phyloP scores from a whole-genome alignment of 139 green algal genomes.

The Trebouxia sp. region DNA sequence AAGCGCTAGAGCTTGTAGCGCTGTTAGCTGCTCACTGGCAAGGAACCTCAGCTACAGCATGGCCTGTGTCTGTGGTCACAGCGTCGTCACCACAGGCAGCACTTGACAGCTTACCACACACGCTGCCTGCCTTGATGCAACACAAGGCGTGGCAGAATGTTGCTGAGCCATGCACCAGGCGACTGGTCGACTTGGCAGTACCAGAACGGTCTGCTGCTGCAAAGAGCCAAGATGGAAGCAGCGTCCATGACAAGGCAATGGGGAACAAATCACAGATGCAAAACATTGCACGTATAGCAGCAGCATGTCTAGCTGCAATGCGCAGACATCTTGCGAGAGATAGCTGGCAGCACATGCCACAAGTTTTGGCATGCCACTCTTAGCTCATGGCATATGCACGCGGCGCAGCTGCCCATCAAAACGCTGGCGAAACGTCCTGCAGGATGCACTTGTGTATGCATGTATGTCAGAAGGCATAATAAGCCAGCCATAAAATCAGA shows the following conservation, averaged over 20 bases:
- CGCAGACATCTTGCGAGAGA: background rate
- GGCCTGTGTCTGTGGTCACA: background rate
- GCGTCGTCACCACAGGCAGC: background rate
- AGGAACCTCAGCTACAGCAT: background rate
- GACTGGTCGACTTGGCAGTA: background rate
- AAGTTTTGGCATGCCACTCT: background rate
- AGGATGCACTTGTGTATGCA: too few species aligned
- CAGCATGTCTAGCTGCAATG: background rate
- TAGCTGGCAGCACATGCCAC: constrained; percentile 8
- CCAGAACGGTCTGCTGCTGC: background rate
- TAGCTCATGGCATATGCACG: too few species aligned
- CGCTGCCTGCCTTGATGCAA: background rate
- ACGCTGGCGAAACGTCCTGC: too few species aligned
- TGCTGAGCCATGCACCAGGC: background rate
- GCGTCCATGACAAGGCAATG: background rate
- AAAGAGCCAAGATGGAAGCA: background rate
- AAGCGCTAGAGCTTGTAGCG: background rate
- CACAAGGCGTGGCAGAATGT: background rate
- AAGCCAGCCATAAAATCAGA: too few species aligned
- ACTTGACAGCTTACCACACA: background rate
- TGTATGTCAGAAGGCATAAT: too few species aligned
- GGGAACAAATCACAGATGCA: background rate
- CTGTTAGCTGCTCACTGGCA: background rate
- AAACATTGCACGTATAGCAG: background rate
- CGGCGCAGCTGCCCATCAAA: too few species aligned